Conservation (phyloP, 192 early-diverging fungal species). For the Coemansia sp. region DNA sequence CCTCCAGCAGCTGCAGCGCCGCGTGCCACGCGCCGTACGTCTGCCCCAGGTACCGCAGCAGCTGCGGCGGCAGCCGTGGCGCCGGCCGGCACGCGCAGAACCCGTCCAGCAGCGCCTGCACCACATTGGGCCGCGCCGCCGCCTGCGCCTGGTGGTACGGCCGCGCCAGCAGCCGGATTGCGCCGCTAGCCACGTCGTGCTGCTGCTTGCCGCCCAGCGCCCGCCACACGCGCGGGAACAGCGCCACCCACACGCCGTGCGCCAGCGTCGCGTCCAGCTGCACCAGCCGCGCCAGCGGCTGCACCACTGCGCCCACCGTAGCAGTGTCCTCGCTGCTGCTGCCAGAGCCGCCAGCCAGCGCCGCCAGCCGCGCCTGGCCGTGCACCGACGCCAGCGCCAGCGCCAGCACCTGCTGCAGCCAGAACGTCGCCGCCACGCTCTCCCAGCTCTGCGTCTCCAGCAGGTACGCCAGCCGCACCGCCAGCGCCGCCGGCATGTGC, state of each 20-base stretch:
- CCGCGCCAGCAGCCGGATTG: conserved; percentile 83
- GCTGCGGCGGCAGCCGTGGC: conserved; percentile 86
- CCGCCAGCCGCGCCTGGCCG: no score
- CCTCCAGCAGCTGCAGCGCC: conserved; percentile 79
- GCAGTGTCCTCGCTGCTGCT: conserved; percentile 1
- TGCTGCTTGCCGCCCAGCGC: conserved; percentile 68
- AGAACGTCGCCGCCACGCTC: conserved; percentile 76
- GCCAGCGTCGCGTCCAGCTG: conserved; percentile 66
- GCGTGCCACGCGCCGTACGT: conserved; percentile 91
- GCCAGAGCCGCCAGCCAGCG: conserved; percentile 6
- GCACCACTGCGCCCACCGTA: conserved; percentile 43
- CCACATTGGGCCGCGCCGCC: conserved; percentile 85
- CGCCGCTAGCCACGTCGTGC: conserved; percentile 78
- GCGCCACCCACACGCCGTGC: conserved; percentile 73
- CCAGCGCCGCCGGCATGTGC: conserved; percentile 68
- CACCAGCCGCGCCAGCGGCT: conserved; percentile 62
- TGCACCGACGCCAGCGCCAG: neutral
- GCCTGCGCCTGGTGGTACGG: conserved; percentile 87
- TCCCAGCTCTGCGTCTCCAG: conserved; percentile 97
- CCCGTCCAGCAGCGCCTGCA: conserved; percentile 88
- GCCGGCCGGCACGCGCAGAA: conserved; percentile 69
- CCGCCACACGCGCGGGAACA: conserved; percentile 87
- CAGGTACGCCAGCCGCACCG: conserved; percentile 81
- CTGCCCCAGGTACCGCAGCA: conserved; percentile 91
- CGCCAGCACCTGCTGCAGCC: conserved; percentile 65